Base-by-base conservation (phyloP, 441 rosid species). In the Bruguiera hainesii region DNA sequence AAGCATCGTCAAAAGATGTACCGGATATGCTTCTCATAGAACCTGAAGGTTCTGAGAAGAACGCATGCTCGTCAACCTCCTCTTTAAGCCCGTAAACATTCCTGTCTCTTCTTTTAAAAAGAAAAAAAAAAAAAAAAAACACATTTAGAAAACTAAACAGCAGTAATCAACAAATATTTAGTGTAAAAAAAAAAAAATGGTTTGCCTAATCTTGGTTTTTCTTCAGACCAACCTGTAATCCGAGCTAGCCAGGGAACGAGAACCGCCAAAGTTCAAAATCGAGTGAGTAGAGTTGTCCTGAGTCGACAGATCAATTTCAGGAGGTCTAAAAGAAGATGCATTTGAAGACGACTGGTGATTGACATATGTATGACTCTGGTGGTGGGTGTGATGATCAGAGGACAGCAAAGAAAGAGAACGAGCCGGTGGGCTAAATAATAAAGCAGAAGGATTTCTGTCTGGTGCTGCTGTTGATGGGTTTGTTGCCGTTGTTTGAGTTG, bases 1-100 rank as follows among this genome's bases (percentile, higher is more conserved):
- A 90, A n/a, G 93, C 76, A 64, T 90, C 88, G 20, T 94, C 88
- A 81, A 85, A 69, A 23, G 89, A 78, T 62, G 86, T 76, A 53
- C 80, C 81, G 8, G 95, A 80, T 67, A 80, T 83, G 78, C 82
- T 87, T 76, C 85, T 89, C 71, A 83, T 74, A 25, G 84, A 75
- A 57, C 91, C 89, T 16, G 88, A 82, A 16, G 89, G 83, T 66
- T 87, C 91, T 26, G 90, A 78, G 81, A 91, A 85, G 83, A 89
- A 88, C 71, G 88, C 83, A 73, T 77, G 89, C 71, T 87, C 93
- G 67, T 84, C 88, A 56, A 72, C 82, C 42, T 79, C 85, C 64
- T 86, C 91, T 73, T 85, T 89, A 46, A 82, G 55, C 68, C 87
- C 91, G 73, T 80, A 81, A 53, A 75, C 73, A 73, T 75, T 79